These are phyloP conservation scores for Multifurca ochricompacta DNA, from an alignment of 768 basidiomycete species.

Conservation along the genomic window DNA sequence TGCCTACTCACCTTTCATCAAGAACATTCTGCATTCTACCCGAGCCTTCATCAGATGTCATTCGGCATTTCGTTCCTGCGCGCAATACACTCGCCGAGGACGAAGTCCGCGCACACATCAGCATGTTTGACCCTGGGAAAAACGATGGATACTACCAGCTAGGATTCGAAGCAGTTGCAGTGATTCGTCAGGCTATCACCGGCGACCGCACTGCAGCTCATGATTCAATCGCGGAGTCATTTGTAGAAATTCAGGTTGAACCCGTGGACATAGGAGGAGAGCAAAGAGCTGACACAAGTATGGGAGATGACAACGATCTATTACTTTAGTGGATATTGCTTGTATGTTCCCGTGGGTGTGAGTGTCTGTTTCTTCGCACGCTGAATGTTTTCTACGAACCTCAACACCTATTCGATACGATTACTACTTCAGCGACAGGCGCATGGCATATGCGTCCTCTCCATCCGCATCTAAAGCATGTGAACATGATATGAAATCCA, in stretches of 20 bases:
- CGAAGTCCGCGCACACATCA: slow-evolving; percentile 79
- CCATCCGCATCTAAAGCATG: slow-evolving; percentile 73
- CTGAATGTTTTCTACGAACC: not conserved
- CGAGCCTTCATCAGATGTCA: slow-evolving; percentile 36
- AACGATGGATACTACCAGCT: slow-evolving; percentile 91
- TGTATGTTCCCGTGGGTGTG: not conserved
- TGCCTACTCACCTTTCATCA: slow-evolving; percentile 43
- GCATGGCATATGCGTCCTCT: slow-evolving; percentile 92
- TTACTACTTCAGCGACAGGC: slow-evolving; percentile 45
- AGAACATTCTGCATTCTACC: slow-evolving; percentile 82
- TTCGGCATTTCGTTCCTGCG: slow-evolving; percentile 52
- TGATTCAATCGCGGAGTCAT: not conserved
- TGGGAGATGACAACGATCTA: not conserved
- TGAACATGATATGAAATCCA: slow-evolving; percentile 11
- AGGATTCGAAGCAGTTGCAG: slow-evolving; percentile 56
- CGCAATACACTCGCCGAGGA: slow-evolving; percentile 62
- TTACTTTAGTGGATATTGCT: not conserved
- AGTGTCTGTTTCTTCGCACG: not conserved
- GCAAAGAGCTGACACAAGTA: not conserved
- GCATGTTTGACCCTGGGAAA: slow-evolving; percentile 73
- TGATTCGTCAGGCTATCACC: slow-evolving; percentile 52
- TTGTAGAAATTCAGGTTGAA: not conserved
- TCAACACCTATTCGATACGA: not conserved
- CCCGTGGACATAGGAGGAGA: not conserved
- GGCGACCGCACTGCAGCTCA: slow-evolving; percentile 24